These are phyloP conservation scores for Penicillium expansum DNA, from an alignment of 2,329 filamentous ascomycete genomes.

Conservation along the genomic window DNA sequence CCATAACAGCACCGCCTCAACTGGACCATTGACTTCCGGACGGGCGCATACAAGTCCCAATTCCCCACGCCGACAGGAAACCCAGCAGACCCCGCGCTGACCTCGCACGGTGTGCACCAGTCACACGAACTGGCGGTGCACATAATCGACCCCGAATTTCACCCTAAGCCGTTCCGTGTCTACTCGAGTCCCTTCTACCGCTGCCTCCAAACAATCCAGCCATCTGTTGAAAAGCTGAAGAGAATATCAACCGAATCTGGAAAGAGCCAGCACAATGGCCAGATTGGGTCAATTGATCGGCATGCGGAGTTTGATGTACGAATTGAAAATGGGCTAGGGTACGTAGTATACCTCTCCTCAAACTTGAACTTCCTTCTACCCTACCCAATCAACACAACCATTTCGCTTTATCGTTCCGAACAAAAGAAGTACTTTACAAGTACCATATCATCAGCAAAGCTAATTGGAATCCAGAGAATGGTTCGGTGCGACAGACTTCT, in stretches of 20 bases:
- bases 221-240: conserved; percentile 50
- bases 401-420: not conserved
- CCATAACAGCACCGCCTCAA: conserved; percentile 76
- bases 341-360: conserved; percentile 15
- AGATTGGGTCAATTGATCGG: conserved; percentile 33
- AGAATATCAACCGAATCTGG: conserved; percentile 13
- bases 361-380: not conserved
- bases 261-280: conserved; percentile 8
- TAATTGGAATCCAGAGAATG: conserved; percentile 63
- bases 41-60: conserved; percentile 71
- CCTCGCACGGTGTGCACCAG: conserved; percentile 81
- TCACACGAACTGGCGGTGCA: conserved; percentile 67
- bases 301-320: conserved; percentile 42
- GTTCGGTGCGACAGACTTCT: conserved; percentile 77
- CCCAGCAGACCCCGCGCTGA: conserved; percentile 80
- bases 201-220: conserved; percentile 78
- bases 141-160: conserved; percentile 29
- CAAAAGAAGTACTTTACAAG: not conserved
- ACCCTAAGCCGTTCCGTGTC: conserved; percentile 52
- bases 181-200: conserved; percentile 87
- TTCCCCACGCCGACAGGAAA: conserved; percentile 84
- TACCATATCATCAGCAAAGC: not conserved
- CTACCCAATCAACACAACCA: not conserved
- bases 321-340: conserved; percentile 55
- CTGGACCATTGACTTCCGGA: conserved; percentile 79